Evolutionary conservation across 2,329 filamentous ascomycete species (phyloP), one percentile per base, ranked within the genome.

Genomic region (Colletotrichum endophyticum): DNA sequence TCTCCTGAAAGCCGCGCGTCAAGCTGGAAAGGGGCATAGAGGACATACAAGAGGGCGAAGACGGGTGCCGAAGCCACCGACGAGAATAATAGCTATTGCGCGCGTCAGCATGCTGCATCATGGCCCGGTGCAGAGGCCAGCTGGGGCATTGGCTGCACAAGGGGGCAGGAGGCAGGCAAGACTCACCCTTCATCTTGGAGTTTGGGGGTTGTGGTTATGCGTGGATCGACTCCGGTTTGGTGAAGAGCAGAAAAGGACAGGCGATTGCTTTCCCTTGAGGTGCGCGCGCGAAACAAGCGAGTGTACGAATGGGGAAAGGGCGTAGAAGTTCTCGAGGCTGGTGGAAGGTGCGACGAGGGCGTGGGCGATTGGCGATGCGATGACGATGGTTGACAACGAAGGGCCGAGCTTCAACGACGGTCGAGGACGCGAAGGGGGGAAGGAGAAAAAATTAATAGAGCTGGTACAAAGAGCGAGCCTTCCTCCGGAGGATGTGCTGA

Each of bases 31-130:
- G 44, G 56, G 30, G 67, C 49, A 61, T 44, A 64, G 30, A 28
- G 22, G 44, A 89, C 94, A 85, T 94, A 98, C 95, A 84, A 99
- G 92, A 90, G 96, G 96, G 85, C 96, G 95, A 84, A 99, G 94
- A 88, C 96, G 96, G 87, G 96, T 99, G 89, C 96, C 96, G 88
- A 98, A 99, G 87, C 96, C 97, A 89, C 97, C 97, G 88, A 99
- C 97, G 85, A 99, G 96, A 94, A 98, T 98, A 85, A 98, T 94
- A 89, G 96, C 96, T 98, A n/a, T 56, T 22, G 30, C 7, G 39
- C 57, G 36, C 62, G 56, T 78, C 32, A 78, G 75, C 77, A 73
- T 25, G 28, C 56, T 68, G 62, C 56, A 19, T 64, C 28, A 22
- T 36, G 16, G 8, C 25, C 16, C 16, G 16, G 13, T 16, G 27